Evolutionary conservation across 331 rosid genomes (phyloP).

Genomic region (Rosa hybrid): DNA sequence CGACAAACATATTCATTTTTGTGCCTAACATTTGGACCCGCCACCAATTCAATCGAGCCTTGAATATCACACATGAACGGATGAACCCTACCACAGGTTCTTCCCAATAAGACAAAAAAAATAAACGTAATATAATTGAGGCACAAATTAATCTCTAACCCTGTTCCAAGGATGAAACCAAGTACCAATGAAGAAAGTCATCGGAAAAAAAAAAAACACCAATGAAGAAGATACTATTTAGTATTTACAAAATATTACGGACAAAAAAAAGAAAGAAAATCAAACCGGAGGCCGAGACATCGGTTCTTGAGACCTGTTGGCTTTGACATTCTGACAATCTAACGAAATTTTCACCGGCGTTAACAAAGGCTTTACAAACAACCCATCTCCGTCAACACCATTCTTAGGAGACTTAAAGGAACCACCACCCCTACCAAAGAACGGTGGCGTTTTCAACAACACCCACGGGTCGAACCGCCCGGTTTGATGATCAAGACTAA

Average conservation of each 20-base stretch:
- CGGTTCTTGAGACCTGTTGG: neutral
- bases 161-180: neutral
- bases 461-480: conserved; percentile 25
- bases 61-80: neutral
- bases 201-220: neutral
- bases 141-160: neutral
- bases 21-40: neutral
- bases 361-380: conserved; percentile 1
- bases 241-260: neutral
- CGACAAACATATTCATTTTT: neutral
- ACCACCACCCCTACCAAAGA: conserved; percentile 18
- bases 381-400: neutral
- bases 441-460: conserved; percentile 26
- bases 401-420: conserved; percentile 18
- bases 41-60: neutral
- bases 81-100: neutral
- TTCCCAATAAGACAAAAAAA: neutral
- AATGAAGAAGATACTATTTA: neutral
- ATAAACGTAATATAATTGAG: neutral
- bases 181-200: neutral
- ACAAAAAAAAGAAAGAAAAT: neutral
- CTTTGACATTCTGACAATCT: conserved; percentile 11
- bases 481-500: conserved; percentile 7
- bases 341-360: conserved; percentile 7
- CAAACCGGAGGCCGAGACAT: conserved; percentile 14